phyloP scores from a whole-genome alignment of 306 rosid species.

The Inga leiocalycina region DNA sequence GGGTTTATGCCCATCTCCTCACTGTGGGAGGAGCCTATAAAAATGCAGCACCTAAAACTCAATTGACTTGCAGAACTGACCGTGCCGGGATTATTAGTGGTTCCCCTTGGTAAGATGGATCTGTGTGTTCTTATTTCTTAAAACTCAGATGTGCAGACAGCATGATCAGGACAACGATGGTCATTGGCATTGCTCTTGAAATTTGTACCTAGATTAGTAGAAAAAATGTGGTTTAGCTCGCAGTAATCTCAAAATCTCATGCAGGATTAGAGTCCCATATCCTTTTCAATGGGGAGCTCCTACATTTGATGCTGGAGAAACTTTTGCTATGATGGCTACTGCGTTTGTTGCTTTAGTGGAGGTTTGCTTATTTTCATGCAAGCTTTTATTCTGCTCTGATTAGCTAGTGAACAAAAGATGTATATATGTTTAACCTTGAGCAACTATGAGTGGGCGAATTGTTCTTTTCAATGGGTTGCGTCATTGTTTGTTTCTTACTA shows the following conservation, averaged over 20 bases:
- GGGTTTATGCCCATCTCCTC: constrained; percentile 86
- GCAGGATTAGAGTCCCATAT: constrained; percentile 93
- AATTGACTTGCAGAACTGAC: constrained; percentile 85
- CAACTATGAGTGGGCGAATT: not conserved
- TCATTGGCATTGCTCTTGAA: constrained; percentile 14
- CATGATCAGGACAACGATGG: not conserved
- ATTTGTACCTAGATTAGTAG: not conserved
- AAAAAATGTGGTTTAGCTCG: constrained; percentile 5
- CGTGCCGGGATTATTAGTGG: constrained; percentile 86
- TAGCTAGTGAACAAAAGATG: not conserved
- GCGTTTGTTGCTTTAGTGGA: constrained; percentile 91
- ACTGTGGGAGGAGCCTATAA: constrained; percentile 93
- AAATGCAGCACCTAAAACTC: constrained; percentile 55
- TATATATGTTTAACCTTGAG: not conserved
- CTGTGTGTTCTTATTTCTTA: not conserved
- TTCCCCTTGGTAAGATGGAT: constrained; percentile 73
- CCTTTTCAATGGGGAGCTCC: constrained; percentile 99
- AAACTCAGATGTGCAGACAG: not conserved
- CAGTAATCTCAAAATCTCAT: not conserved
- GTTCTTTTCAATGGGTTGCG: not conserved
- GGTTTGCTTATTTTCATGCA: constrained; percentile 45
- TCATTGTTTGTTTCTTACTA: constrained; percentile 10
- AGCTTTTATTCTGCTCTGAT: not conserved
- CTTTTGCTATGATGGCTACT: constrained; percentile 98
- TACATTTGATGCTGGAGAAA: constrained; percentile 93